Conservation (phyloP, 2,329 filamentous ascomycete species). For the Stemphylium vesicarium region DNA sequence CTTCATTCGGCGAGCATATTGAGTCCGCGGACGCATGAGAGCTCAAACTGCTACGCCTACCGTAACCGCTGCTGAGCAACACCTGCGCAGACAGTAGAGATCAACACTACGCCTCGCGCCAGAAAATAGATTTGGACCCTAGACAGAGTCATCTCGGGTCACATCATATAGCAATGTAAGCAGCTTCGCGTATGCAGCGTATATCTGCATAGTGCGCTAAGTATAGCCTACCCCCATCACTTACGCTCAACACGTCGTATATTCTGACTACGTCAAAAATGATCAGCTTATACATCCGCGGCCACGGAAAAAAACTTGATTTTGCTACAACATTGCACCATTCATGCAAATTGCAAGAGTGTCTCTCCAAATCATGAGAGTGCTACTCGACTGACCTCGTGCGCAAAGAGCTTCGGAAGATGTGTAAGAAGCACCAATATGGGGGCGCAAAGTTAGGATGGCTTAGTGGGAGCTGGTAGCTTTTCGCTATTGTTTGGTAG, state of each 20-base stretch:
- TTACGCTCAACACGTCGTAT: conserved; percentile 2
- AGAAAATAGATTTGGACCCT: neutral
- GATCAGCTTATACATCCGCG: neutral
- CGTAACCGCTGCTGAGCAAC: neutral
- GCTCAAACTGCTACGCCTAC: neutral
- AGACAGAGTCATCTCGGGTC: neutral
- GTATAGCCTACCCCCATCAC: neutral
- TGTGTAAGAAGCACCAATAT: too few species aligned
- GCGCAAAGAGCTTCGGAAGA: too few species aligned
- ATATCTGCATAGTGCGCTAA: conserved; percentile 3
- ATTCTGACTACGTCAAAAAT: neutral
- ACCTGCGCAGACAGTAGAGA: neutral
- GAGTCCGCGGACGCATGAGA: neutral
- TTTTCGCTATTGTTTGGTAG: too few species aligned
- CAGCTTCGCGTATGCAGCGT: conserved; percentile 3
- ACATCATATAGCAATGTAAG: neutral
- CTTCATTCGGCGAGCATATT: neutral
- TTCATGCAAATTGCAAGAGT: too few species aligned
- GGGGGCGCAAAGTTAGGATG: too few species aligned
- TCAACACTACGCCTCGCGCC: neutral
- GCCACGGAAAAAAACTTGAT: neutral
- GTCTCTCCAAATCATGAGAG: too few species aligned
- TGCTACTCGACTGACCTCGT: too few species aligned
- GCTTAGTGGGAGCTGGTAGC: neutral
- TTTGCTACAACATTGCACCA: neutral